Conservation (phyloP, 1,139 yeast species). For the Hemisphaericaspora subhashii region DNA sequence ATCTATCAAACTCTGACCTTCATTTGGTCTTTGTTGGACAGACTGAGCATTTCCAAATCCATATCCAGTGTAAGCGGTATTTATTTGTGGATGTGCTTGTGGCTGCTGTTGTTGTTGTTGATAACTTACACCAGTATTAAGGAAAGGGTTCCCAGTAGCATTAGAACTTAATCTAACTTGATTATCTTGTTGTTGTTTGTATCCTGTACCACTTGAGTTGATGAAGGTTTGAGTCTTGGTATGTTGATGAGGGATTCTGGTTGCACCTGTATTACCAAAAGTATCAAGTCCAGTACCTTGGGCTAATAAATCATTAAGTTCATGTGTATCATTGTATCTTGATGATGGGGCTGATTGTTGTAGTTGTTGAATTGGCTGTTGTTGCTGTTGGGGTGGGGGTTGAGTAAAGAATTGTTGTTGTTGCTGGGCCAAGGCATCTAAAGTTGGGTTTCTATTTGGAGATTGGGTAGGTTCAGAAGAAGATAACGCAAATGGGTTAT, state of each 20-base stretch:
- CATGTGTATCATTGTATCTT: slow-evolving; percentile 55
- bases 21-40: slow-evolving; percentile 34
- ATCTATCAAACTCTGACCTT: slow-evolving; percentile 52
- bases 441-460: slow-evolving; percentile 22
- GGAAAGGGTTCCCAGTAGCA: slow-evolving; percentile 70
- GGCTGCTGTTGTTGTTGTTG: slow-evolving; percentile 44
- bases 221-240: slow-evolving; percentile 79
- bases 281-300: slow-evolving; percentile 94
- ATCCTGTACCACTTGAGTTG: slow-evolving; percentile 87
- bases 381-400: slow-evolving; percentile 28
- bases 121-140: slow-evolving; percentile 74
- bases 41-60: slow-evolving; percentile 79
- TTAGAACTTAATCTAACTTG: slow-evolving; percentile 40
- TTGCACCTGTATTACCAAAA: slow-evolving; percentile 89
- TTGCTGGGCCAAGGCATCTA: slow-evolving; percentile 26
- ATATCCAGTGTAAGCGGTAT: slow-evolving; percentile 73
- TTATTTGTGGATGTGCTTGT: slow-evolving; percentile 15
- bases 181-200: slow-evolving; percentile 46
- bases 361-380: slow-evolving; percentile 21
- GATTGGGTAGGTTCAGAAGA: slow-evolving; percentile 12
- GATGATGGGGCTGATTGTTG: slow-evolving; percentile 24
- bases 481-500: slow-evolving; percentile 82
- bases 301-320: slow-evolving; percentile 74
- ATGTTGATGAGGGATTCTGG: slow-evolving; percentile 91
- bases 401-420: slow-evolving; percentile 25